phyloP scores from a whole-genome alignment of 192 early-diverging fungal genomes.

The Umbelopsis isabellina region DNA sequence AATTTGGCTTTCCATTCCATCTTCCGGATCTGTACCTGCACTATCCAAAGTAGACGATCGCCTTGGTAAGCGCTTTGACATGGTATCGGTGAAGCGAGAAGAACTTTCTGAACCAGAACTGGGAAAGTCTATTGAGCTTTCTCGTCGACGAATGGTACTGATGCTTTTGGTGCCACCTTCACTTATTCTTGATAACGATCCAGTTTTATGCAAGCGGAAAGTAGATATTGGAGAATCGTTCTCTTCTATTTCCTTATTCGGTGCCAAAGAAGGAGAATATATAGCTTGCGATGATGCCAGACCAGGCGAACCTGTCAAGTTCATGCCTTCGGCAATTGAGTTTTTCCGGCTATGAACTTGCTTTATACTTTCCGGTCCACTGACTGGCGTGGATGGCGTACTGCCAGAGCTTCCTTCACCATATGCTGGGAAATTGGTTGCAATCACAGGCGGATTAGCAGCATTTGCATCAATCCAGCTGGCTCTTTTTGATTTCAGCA shows the following conservation, averaged over 20 bases:
- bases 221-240: not conserved
- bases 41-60: slow-evolving; percentile 12
- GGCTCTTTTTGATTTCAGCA: slow-evolving; percentile 36
- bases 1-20: not conserved
- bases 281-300: not conserved
- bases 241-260: slow-evolving; percentile 4
- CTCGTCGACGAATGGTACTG: slow-evolving; percentile 6
- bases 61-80: slow-evolving; percentile 5
- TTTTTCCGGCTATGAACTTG: slow-evolving; percentile 21
- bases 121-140: not conserved
- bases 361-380: slow-evolving; percentile 18
- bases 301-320: slow-evolving; percentile 2
- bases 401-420: slow-evolving; percentile 14
- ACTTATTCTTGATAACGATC: not conserved
- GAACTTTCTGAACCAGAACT: slow-evolving; percentile 12
- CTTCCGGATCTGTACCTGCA: not conserved
- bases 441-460: not conserved
- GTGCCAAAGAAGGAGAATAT: slow-evolving; percentile 2
- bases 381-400: slow-evolving; percentile 23
- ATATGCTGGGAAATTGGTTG: not conserved
- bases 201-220: slow-evolving; percentile 9
- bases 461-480: slow-evolving; percentile 36
- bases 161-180: slow-evolving; percentile 13
- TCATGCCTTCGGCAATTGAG: slow-evolving; percentile 13
- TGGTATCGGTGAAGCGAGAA: not conserved